Evolutionary conservation across 257 asterid species (phyloP), one percentile per base, ranked within the genome.

Genomic region (Coffea canephora): DNA sequence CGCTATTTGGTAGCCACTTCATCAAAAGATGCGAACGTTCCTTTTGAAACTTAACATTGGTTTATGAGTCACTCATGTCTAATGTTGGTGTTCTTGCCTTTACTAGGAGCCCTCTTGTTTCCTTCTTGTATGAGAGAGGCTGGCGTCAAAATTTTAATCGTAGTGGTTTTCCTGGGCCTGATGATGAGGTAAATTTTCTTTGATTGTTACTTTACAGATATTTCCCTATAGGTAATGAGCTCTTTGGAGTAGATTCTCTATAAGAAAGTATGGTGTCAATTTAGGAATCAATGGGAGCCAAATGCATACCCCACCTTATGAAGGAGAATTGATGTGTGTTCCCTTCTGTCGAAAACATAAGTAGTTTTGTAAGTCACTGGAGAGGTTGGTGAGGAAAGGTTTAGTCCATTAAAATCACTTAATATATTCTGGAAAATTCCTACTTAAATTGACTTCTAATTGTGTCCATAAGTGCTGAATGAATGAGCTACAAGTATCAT

Each of bases 151-250:
- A 85, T 78, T 96, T 96, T 86, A 90, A 74, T 81, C 87, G 86
- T 64, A 89, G 97, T 74, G 98, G 99, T 75, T 96, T 96, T 82
- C 99, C 99, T 76, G 99, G 99, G 80, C 97, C 94, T 19, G 97
- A 92, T 59, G 94, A 94, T 90, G 99, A 96, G 99, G 99, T 96
- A 88, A 85, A 73, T 34, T 23, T 0, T 59, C 23, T n/a, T 69
- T 70, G 62, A 11, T 77, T 78, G 79, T 75, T 80, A 8, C 69
- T 75, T 23, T 82, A 39, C 65, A 62, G 4, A 16, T 49, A 14
- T 70, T 57, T 74, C 68, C n/a, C 59, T 36, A 52, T 66, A 62
- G 19, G 36, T 78, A 27, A 15, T 65, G 77, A 73, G 78, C 77
- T 48, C 13, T 21, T 41, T n/a, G 31, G 65, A 79, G 66, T 78